phyloP scores from a whole-genome alignment of 192 early-diverging fungal genomes.

The Backusella tarrabulga region DNA sequence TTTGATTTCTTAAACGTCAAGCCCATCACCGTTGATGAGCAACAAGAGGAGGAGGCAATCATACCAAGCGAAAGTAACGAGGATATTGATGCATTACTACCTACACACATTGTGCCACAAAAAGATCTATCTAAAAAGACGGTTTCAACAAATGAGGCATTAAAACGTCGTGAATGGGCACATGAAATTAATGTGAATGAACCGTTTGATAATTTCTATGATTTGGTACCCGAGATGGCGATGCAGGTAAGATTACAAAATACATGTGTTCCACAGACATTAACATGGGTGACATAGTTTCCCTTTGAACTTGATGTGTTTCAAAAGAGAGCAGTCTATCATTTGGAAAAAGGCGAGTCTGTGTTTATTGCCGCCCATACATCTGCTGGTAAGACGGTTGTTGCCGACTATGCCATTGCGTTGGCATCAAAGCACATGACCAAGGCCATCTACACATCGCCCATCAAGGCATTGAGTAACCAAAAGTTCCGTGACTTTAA shows the following conservation, averaged over 20 bases:
- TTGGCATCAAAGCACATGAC: constrained; percentile 95
- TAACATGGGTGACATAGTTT: constrained; percentile 46
- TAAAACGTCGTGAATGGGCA: constrained; percentile 77
- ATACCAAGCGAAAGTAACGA: not conserved
- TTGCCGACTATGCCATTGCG: constrained; percentile 98
- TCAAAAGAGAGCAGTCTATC: constrained; percentile 96
- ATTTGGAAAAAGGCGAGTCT: constrained; percentile 90
- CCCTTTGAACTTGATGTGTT: constrained; percentile 96
- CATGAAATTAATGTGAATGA: constrained; percentile 87
- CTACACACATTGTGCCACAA: constrained; percentile 17
- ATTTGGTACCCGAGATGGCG: constrained; percentile 88
- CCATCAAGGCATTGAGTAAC: constrained; percentile 98
- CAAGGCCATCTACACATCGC: constrained; percentile 95
- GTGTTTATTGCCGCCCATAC: constrained; percentile 99
- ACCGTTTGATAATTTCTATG: constrained; percentile 88
- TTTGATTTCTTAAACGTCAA: constrained; percentile 32
- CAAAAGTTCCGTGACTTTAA: constrained; percentile 98
- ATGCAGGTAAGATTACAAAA: constrained; percentile 46
- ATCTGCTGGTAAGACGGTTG: constrained; percentile 97
- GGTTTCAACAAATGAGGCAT: constrained; percentile 4
- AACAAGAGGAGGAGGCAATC: not conserved
- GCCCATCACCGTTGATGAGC: not conserved
- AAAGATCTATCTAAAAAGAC: constrained; percentile 12
- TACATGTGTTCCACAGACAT: not conserved
- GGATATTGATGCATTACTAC: constrained; percentile 33